These are phyloP conservation scores for Penicillium salamii DNA, from an alignment of 495 filamentous ascomycete genomes.

Conservation along the genomic window DNA sequence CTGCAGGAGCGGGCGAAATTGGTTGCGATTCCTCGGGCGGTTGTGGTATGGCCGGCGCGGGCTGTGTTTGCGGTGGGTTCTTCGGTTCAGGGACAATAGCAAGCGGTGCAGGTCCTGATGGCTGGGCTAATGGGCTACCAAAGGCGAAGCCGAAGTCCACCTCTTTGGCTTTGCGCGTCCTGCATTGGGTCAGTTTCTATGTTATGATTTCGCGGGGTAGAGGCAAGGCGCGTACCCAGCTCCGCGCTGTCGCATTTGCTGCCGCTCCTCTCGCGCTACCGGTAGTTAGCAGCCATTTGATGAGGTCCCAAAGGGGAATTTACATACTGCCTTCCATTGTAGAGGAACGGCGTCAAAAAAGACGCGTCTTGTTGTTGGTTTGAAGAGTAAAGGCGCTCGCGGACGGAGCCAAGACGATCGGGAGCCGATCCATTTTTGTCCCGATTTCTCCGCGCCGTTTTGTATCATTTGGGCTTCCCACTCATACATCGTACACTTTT, in stretches of 20 bases:
- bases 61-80: slow-evolving; percentile 14
- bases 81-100: slow-evolving; percentile 21
- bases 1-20: neutral
- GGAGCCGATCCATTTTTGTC: slow-evolving; percentile 30
- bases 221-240: slow-evolving; percentile 47
- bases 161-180: slow-evolving; percentile 46
- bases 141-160: slow-evolving; percentile 54
- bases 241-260: slow-evolving; percentile 58
- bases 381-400: slow-evolving; percentile 19
- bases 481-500: too few species aligned
- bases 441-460: slow-evolving; percentile 27
- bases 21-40: slow-evolving; percentile 8
- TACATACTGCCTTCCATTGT: slow-evolving; percentile 45
- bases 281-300: slow-evolving; percentile 19
- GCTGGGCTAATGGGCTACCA: slow-evolving; percentile 18
- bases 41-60: slow-evolving; percentile 11
- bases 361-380: slow-evolving; percentile 33
- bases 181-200: slow-evolving; percentile 25
- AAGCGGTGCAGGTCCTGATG: slow-evolving; percentile 10
- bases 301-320: neutral
- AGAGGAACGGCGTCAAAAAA: slow-evolving; percentile 33
- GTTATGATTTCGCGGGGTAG: slow-evolving; percentile 31
- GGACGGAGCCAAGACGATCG: slow-evolving; percentile 22
- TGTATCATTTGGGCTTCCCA: too few species aligned
- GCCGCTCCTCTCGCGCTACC: slow-evolving; percentile 52